A percentile compares a stretch with the other conserved stretches of the same genome.
phyloP scores from a whole-genome alignment of 441 rosid genomes.

The Biscutella laevigata region DNA sequence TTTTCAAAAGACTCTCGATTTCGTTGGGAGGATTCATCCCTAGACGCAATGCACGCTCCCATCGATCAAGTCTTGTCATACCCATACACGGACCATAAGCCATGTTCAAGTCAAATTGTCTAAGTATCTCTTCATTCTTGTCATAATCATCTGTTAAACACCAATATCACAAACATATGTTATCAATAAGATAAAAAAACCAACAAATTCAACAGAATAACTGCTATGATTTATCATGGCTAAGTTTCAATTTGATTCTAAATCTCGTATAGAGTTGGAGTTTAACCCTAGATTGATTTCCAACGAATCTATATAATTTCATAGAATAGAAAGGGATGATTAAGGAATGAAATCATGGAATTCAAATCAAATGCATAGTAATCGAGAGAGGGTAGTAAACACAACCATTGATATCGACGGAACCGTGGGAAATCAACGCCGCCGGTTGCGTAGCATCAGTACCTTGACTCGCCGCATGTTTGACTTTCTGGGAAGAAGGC shows the following conservation, averaged over 20 bases:
- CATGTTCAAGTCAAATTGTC: conserved; percentile 66
- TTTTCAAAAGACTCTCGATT: conserved; percentile 32
- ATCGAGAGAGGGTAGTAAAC: not conserved
- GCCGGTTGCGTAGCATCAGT: conserved; percentile 31
- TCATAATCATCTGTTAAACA: conserved; percentile 29
- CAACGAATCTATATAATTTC: not conserved
- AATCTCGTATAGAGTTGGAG: not conserved
- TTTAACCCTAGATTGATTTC: conserved; percentile 10
- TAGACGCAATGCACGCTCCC: conserved; percentile 53
- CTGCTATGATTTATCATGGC: not conserved
- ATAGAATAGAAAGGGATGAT: not conserved
- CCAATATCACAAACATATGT: not conserved
- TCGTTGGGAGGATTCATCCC: conserved; percentile 51
- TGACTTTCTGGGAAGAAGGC: conserved; percentile 26
- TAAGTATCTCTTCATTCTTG: conserved; percentile 33
- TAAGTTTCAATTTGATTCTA: not conserved
- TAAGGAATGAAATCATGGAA: not conserved
- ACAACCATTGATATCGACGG: conserved; percentile 34
- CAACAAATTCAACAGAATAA: not conserved
- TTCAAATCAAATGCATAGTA: too few species aligned
- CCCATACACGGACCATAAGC: conserved; percentile 63
- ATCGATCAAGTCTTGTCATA: conserved; percentile 43
- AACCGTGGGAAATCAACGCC: conserved; percentile 39
- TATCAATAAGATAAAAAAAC: not conserved
- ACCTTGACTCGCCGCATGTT: conserved; percentile 28